Conservation (phyloP, 805 yeast species). For the Myxozyma nipponensis region DNA sequence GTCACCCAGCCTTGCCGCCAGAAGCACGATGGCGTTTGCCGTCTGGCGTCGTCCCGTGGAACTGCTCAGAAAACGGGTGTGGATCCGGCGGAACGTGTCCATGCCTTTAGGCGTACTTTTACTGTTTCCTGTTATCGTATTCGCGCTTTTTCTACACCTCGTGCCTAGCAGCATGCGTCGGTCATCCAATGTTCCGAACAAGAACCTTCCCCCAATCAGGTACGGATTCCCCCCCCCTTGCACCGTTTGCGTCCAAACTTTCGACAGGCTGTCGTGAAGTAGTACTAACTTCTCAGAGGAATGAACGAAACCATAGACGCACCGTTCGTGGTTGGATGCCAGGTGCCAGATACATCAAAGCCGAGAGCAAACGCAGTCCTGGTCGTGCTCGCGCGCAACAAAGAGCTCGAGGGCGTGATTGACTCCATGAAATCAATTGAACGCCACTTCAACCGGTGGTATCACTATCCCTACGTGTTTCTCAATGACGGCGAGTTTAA, state of each 20-base stretch:
- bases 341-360: conserved; percentile 42
- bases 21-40: background rate
- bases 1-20: background rate
- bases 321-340: conserved; percentile 57
- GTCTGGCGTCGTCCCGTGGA: conserved; percentile 3
- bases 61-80: conserved; percentile 20
- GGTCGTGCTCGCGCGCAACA: conserved; percentile 77
- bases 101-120: conserved; percentile 15
- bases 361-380: conserved; percentile 77
- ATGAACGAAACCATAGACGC: conserved; percentile 35
- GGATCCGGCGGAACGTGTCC: conserved; percentile 16
- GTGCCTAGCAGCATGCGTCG: background rate
- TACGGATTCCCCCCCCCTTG: background rate
- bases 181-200: background rate
- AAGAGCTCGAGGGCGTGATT: conserved; percentile 73
- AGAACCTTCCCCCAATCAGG: background rate
- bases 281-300: conserved; percentile 9
- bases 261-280: background rate
- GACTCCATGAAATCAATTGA: conserved; percentile 72
- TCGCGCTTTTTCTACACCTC: conserved; percentile 7
- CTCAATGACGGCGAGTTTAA: conserved; percentile 75
- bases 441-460: conserved; percentile 91
- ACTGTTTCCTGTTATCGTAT: conserved; percentile 6
- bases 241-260: too few species aligned
- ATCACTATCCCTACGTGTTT: conserved; percentile 86